These are phyloP conservation scores for Nemania sp. DNA, from an alignment of 2,329 filamentous ascomycete species.

Conservation along the genomic window DNA sequence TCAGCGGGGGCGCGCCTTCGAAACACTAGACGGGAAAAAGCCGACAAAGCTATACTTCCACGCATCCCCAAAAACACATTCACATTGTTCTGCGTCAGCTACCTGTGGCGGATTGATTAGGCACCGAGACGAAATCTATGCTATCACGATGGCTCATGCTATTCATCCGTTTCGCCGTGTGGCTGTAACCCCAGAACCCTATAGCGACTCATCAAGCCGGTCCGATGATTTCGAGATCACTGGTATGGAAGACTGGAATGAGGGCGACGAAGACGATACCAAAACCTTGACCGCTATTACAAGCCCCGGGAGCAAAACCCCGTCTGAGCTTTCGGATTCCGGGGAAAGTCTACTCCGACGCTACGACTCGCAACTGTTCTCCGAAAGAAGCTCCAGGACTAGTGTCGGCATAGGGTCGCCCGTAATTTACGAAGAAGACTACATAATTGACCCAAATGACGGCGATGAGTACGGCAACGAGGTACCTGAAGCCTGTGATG, in stretches of 20 bases:
- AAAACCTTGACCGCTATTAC: conserved; percentile 30
- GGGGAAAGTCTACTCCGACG: conserved; percentile 25
- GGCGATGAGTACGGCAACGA: conserved; percentile 5
- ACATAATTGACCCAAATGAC: not conserved
- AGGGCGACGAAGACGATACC: conserved; percentile 23
- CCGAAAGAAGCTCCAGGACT: conserved; percentile 19
- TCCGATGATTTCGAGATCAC: conserved; percentile 37
- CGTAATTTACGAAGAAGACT: conserved; percentile 15
- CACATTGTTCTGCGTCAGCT: conserved; percentile 22
- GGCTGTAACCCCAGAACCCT: not conserved
- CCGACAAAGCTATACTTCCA: conserved; percentile 31
- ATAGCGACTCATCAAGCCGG: conserved; percentile 19
- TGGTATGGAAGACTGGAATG: conserved; percentile 33
- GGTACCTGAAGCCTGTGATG: conserved; percentile 15
- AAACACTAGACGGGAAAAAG: not conserved
- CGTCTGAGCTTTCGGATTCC: conserved; percentile 33
- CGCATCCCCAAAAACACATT: conserved; percentile 17
- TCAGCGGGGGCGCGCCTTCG: conserved; percentile 32
- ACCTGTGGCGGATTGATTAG: conserved; percentile 34
- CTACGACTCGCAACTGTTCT: conserved; percentile 26
- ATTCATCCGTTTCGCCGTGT: conserved; percentile 14
- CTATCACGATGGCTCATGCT: conserved; percentile 32
- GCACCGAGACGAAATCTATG: conserved; percentile 4
- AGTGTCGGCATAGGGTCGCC: not conserved
- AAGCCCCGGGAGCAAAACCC: conserved; percentile 31